These are phyloP conservation scores for Endogone sp. DNA, from an alignment of 192 early-diverging fungal genomes.

Conservation along the genomic window DNA sequence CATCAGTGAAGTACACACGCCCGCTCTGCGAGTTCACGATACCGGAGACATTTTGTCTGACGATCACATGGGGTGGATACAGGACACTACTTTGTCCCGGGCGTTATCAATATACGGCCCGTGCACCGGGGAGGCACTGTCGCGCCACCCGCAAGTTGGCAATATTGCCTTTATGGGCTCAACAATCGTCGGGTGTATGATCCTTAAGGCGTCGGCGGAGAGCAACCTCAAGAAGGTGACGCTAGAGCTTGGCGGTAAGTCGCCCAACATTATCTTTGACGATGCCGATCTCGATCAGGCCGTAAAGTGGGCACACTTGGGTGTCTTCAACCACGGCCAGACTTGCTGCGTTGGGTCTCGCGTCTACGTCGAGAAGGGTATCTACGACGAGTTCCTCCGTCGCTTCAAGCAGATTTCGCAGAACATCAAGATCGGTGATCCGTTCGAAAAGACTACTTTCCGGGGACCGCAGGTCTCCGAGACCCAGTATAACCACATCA, in stretches of 20 bases:
- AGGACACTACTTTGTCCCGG: constrained; percentile 70
- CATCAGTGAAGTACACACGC: too few relatives aligned
- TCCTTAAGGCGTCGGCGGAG: constrained; percentile 56
- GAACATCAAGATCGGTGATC: constrained; percentile 65
- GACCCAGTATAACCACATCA: constrained; percentile 55
- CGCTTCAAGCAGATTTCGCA: constrained; percentile 37
- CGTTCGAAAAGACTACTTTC: constrained; percentile 52
- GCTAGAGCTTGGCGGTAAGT: constrained; percentile 90
- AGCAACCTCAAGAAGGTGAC: constrained; percentile 71
- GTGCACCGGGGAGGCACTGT: constrained; percentile 62
- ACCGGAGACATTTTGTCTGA: too few relatives aligned
- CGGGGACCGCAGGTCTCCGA: constrained; percentile 72
- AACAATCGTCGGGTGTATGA: constrained; percentile 57
- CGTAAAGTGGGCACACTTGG: constrained; percentile 59
- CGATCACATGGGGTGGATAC: too few relatives aligned
- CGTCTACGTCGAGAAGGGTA: constrained; percentile 66
- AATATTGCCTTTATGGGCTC: constrained; percentile 80
- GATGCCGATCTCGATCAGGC: constrained; percentile 77
- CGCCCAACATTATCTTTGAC: constrained; percentile 74
- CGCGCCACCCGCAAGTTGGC: constrained; percentile 60
- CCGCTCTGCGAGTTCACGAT: too few relatives aligned
- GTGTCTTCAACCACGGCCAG: constrained; percentile 84
- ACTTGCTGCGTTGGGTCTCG: constrained; percentile 76
- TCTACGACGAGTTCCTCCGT: constrained; percentile 68
- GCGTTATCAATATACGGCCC: constrained; percentile 76